Evolutionary conservation across 306 rosid genomes (phyloP).

Genomic region (Prunus mongolica): DNA sequence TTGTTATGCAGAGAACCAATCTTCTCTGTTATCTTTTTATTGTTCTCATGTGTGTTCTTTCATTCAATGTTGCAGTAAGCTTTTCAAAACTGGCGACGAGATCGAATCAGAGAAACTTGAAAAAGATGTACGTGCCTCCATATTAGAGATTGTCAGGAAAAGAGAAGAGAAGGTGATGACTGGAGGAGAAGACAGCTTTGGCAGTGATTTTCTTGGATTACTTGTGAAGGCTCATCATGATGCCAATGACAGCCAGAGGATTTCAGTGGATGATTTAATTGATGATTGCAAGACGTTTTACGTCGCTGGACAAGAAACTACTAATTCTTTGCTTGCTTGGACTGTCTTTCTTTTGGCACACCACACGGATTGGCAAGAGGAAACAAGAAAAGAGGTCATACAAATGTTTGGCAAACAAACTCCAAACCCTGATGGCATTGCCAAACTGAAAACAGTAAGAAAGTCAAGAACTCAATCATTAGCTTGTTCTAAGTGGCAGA

Average conservation of each 20-base stretch:
- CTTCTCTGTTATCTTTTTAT: no score
- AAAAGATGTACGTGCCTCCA: not conserved
- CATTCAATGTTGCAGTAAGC: not conserved
- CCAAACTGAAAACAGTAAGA: slow-evolving; percentile 23
- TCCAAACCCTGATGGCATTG: slow-evolving; percentile 17
- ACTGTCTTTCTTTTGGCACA: slow-evolving; percentile 21
- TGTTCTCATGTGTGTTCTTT: not conserved
- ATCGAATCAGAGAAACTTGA: slow-evolving; percentile 9
- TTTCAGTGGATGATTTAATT: slow-evolving; percentile 22
- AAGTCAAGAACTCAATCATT: not conserved
- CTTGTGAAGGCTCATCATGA: slow-evolving; percentile 28
- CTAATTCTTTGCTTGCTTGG: slow-evolving; percentile 29
- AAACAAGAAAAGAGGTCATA: slow-evolving; percentile 31
- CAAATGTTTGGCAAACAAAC: slow-evolving; percentile 8
- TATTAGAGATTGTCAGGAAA: slow-evolving; percentile 1
- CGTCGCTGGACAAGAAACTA: slow-evolving; percentile 33
- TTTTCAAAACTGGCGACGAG: slow-evolving; percentile 9
- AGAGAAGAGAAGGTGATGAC: not conserved
- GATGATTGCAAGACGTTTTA: slow-evolving; percentile 37
- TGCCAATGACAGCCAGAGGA: slow-evolving; percentile 3
- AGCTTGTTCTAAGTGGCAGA: not conserved
- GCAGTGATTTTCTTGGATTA: slow-evolving; percentile 30
- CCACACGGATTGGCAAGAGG: slow-evolving; percentile 36
- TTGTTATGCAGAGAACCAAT: no score
- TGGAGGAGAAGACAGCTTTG: slow-evolving; percentile 5